Evolutionary conservation across 2,329 filamentous ascomycete species (phyloP), one percentile per base, ranked within the genome.

Genomic region (Alternaria solani): DNA sequence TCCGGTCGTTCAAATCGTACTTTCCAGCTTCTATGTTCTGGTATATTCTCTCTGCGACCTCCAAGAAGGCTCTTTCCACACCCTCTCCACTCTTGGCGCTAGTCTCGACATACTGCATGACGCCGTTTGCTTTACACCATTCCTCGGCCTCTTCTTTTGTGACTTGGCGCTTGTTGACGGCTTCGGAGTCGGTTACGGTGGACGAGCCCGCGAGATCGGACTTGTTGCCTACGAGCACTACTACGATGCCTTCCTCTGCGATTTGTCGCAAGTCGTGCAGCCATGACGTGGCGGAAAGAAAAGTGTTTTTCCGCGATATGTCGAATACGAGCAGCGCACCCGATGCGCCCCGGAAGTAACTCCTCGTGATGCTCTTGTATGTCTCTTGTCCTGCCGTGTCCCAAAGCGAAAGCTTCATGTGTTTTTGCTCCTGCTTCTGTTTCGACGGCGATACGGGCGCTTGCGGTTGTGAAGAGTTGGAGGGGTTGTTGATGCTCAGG

Each of bases 361-460:
- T 95, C 55, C 94, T 86, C 8, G 94, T 98, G 60, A 98, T 95
- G 44, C 91, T 94, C 79, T 97, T 97, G 84, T 98, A 98, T 12
- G 93, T 97, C 82, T 98, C 94, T 79, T 98, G 94, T 26, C 94
- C 94, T 16, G 94, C 94, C 1, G 94, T 98, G 76, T 97, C 94
- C 94, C 94, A 98, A 11, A 98, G 84, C 44, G 89, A 93, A 5
- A 97, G 86, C 81, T 97, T 97, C 93, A 97, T 97, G 81, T 94
- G 90, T 88, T 87, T 87, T 69, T 88, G 86, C 43, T 69, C 66
- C 39, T 77, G 75, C 14, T 77, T 68, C 58, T 65, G 77, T 72
- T 75, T 72, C 36, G 71, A 64, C 2, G 72, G 44, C 30, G 72
- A 57, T 34, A 61, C 64, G 48, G 65, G 65, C 42, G 66, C 43